These are phyloP conservation scores for Hypoxylon sp. DNA, from an alignment of 2,329 filamentous ascomycete genomes.

Conservation along the genomic window DNA sequence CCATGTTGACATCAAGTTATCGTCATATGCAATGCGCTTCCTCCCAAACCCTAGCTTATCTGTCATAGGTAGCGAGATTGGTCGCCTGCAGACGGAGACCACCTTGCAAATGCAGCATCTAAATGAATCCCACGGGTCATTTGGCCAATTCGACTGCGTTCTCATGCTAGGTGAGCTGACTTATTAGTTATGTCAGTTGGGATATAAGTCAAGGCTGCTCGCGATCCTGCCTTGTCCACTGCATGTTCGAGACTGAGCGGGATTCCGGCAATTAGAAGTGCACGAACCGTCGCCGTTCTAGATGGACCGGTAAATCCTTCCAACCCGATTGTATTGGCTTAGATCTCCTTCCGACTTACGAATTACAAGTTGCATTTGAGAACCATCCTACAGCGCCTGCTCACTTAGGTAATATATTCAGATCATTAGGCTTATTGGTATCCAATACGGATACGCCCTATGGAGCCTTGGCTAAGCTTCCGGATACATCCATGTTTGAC, in stretches of 20 bases:
- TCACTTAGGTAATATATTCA: slow-evolving; percentile 13
- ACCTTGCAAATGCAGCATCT: slow-evolving; percentile 17
- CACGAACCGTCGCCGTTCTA: slow-evolving; percentile 1
- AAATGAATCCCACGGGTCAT: slow-evolving; percentile 9
- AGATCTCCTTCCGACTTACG: background rate
- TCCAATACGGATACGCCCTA: slow-evolving; percentile 2
- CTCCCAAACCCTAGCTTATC: slow-evolving; percentile 24
- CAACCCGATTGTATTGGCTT: slow-evolving; percentile 10
- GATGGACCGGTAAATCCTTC: slow-evolving; percentile 24
- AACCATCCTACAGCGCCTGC: slow-evolving; percentile 2
- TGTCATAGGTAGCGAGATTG: slow-evolving; percentile 5
- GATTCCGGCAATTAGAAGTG: slow-evolving; percentile 30
- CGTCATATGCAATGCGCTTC: slow-evolving; percentile 35
- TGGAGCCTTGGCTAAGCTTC: slow-evolving; percentile 6
- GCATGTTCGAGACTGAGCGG: slow-evolving; percentile 19
- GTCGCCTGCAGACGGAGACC: slow-evolving; percentile 12
- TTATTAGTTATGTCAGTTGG: background rate
- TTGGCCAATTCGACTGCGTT: slow-evolving; percentile 20
- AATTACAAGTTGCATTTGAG: slow-evolving; percentile 5
- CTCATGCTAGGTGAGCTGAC: slow-evolving; percentile 6
- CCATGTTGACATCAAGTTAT: slow-evolving; percentile 30
- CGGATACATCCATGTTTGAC: background rate
- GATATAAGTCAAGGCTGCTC: slow-evolving; percentile 10
- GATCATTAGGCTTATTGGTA: background rate
- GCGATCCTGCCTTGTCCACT: slow-evolving; percentile 8